phyloP scores from a whole-genome alignment of 495 filamentous ascomycete genomes.

The Neurospora tetrasperma region DNA sequence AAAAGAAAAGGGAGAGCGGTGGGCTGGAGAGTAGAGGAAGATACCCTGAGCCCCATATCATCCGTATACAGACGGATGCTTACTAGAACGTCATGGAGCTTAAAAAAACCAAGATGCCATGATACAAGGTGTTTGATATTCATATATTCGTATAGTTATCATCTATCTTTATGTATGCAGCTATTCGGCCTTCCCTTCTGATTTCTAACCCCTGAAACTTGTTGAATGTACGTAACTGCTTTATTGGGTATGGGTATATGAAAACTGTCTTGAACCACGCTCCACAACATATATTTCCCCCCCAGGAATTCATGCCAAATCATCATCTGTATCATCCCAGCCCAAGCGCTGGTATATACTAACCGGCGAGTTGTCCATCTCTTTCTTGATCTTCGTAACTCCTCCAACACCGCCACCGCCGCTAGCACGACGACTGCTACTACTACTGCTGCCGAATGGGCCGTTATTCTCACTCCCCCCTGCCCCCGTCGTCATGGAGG shows the following conservation, averaged over 20 bases:
- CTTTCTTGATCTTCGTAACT: background rate
- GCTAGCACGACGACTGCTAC: background rate
- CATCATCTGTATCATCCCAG: conserved; percentile 48
- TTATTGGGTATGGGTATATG: background rate
- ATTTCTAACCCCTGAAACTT: background rate
- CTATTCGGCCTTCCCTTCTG: background rate
- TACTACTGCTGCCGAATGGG: background rate
- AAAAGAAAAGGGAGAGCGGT: background rate
- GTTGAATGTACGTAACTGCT: background rate
- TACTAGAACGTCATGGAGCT: background rate
- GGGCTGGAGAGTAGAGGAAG: background rate
- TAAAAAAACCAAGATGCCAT: background rate
- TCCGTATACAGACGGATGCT: background rate
- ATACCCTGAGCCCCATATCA: background rate
- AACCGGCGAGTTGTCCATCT: conserved; percentile 19
- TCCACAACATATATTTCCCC: background rate
- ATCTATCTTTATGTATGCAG: background rate
- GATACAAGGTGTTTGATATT: background rate
- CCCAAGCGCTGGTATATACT: conserved; percentile 62
- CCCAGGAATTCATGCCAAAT: conserved; percentile 7
- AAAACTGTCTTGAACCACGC: background rate
- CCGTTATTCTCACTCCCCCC: background rate
- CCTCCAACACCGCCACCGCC: background rate
- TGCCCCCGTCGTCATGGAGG: no score
- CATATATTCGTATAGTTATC: background rate